A percentile compares a stretch with the other conserved stretches of the same genome.
Evolutionary conservation across 352 stramenopile species (phyloP).

Genomic region (Globisporangium splendens): DNA sequence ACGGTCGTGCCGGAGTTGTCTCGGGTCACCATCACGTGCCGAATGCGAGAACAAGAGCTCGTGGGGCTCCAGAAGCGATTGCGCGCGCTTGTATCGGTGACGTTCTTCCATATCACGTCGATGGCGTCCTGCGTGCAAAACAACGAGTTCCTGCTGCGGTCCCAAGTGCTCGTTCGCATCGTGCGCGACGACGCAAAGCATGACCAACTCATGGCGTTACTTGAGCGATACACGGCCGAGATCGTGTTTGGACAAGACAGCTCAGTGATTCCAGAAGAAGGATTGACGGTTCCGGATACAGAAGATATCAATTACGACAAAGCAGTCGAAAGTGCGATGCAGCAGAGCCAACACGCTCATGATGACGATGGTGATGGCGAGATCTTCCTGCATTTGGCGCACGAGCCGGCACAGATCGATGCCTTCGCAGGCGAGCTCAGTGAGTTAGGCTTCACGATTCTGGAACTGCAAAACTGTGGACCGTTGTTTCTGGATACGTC

Average conservation of each 20-base stretch:
- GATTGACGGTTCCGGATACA: slow-evolving; percentile 17
- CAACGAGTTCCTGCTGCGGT: slow-evolving; percentile 60
- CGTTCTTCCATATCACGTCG: slow-evolving; percentile 79
- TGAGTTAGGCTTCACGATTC: slow-evolving; percentile 31
- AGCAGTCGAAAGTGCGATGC: slow-evolving; percentile 2
- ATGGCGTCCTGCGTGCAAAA: slow-evolving; percentile 58
- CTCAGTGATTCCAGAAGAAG: slow-evolving; percentile 25
- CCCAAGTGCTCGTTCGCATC: slow-evolving; percentile 53
- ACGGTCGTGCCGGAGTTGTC: slow-evolving; percentile 74
- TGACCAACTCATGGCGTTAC: slow-evolving; percentile 20
- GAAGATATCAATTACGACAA: slow-evolving; percentile 22
- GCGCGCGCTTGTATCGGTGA: slow-evolving; percentile 58
- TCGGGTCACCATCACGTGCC: slow-evolving; percentile 70
- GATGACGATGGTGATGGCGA: slow-evolving; percentile 6
- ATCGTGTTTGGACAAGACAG: slow-evolving; percentile 28
- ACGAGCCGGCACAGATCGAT: slow-evolving; percentile 43
- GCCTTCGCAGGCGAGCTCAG: slow-evolving; percentile 37
- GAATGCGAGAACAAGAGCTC: slow-evolving; percentile 50
- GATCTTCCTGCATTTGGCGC: slow-evolving; percentile 48
- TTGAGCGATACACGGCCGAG: slow-evolving; percentile 38
- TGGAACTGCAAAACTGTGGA: slow-evolving; percentile 53
- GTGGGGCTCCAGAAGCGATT: slow-evolving; percentile 52
- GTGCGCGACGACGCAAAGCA: slow-evolving; percentile 13
- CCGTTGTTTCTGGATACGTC: slow-evolving; percentile 64
- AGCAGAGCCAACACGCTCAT: background rate